A percentile compares a stretch with the other conserved stretches of the same genome.
phyloP scores from a whole-genome alignment of 2,329 filamentous ascomycete genomes.

The Monosporascus ibericus region DNA sequence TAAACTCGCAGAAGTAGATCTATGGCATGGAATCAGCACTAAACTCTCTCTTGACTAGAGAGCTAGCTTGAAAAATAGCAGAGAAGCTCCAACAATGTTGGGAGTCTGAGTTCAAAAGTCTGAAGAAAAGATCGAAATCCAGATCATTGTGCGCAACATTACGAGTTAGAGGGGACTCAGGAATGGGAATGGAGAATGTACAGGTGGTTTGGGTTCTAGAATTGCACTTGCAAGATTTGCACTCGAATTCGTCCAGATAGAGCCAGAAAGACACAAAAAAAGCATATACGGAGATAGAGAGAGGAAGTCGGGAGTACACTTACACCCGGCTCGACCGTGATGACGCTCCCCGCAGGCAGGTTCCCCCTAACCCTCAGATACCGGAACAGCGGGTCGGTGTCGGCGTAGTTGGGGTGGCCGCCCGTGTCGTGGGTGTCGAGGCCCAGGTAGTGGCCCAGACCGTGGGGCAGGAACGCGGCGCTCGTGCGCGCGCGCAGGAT shows the following conservation, averaged over 20 bases:
- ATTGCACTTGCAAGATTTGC: no score
- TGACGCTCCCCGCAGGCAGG: slow-evolving; percentile 72
- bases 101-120: no score
- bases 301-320: slow-evolving; percentile 24
- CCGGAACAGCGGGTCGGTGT: slow-evolving; percentile 77
- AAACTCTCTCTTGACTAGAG: no score
- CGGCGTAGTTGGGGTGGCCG: slow-evolving; percentile 70
- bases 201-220: no score
- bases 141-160: background rate
- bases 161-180: no score
- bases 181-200: no score
- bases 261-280: background rate
- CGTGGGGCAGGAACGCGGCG: slow-evolving; percentile 87
- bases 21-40: slow-evolving; percentile 18
- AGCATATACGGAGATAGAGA: background rate
- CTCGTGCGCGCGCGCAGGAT: slow-evolving; percentile 76
- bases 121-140: slow-evolving; percentile 4
- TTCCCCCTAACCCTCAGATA: slow-evolving; percentile 76
- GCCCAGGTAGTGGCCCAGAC: slow-evolving; percentile 83
- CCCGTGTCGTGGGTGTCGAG: slow-evolving; percentile 90
- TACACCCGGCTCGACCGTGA: slow-evolving; percentile 92
- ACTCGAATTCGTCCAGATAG: no score
- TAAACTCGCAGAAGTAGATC: slow-evolving; percentile 89
- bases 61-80: no score
- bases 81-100: no score